Evolutionary conservation across 2,329 filamentous ascomycete species (phyloP).

Genomic region (Exutisphaerella laricina): DNA sequence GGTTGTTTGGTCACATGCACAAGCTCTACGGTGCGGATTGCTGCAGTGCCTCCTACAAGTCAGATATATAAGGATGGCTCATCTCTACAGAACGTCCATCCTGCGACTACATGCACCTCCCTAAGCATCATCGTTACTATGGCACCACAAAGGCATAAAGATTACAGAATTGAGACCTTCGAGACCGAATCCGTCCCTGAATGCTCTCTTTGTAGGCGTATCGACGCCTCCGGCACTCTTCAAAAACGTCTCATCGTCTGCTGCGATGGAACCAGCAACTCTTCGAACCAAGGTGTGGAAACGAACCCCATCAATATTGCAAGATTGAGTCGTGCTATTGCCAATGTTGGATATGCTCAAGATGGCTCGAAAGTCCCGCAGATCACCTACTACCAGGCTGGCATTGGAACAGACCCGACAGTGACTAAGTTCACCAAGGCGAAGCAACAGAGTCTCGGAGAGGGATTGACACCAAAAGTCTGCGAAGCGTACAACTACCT

Average conservation of each 20-base stretch:
- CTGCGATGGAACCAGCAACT: slow-evolving; percentile 25
- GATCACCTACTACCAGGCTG: slow-evolving; percentile 29
- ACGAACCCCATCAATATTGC: slow-evolving; percentile 27
- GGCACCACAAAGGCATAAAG: neutral
- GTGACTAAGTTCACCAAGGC: slow-evolving; percentile 15
- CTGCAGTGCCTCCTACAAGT: neutral
- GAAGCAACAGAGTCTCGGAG: slow-evolving; percentile 16
- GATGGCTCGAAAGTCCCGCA: slow-evolving; percentile 24
- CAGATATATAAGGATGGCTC: neutral
- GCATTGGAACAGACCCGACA: slow-evolving; percentile 23
- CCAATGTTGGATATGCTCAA: slow-evolving; percentile 16
- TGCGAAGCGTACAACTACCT: slow-evolving; percentile 21
- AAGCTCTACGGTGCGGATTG: neutral
- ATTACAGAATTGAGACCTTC: neutral
- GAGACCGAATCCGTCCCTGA: neutral
- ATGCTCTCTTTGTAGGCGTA: slow-evolving; percentile 2
- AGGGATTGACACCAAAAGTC: slow-evolving; percentile 13
- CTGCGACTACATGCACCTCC: no score
- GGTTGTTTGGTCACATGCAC: neutral
- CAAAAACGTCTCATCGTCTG: slow-evolving; percentile 23
- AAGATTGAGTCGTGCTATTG: slow-evolving; percentile 24
- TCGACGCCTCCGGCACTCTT: slow-evolving; percentile 10
- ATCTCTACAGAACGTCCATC: neutral
- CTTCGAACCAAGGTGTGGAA: slow-evolving; percentile 18
- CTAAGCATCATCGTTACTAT: no score